phyloP scores from a whole-genome alignment of 2,329 filamentous ascomycete genomes.

The Aspergillus quadrilineatus region DNA sequence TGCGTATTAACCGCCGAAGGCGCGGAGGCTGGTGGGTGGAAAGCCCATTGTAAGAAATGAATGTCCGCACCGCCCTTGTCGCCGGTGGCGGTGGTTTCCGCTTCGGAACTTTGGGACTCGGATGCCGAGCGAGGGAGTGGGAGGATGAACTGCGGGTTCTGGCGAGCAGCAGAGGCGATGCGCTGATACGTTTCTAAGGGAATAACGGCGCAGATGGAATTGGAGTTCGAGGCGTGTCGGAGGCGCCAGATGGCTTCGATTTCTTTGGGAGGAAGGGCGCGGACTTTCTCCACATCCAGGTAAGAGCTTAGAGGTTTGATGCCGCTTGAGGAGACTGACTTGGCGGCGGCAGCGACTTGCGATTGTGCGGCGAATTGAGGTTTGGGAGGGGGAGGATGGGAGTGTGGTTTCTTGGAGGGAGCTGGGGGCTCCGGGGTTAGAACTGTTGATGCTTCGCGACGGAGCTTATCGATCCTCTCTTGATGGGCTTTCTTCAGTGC shows the following conservation, averaged over 20 bases:
- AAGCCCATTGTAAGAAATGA: slow-evolving; percentile 95
- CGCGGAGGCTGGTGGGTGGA: slow-evolving; percentile 61
- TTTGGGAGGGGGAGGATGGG: slow-evolving; percentile 37
- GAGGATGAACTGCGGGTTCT: slow-evolving; percentile 84
- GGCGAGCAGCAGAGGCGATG: slow-evolving; percentile 69
- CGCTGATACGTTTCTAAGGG: slow-evolving; percentile 69
- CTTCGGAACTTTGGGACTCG: slow-evolving; percentile 14
- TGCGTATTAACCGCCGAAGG: slow-evolving; percentile 46
- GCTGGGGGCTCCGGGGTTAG: slow-evolving; percentile 48
- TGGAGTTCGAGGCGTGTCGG: slow-evolving; percentile 70
- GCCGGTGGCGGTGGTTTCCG: slow-evolving; percentile 30
- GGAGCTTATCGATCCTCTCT: slow-evolving; percentile 74
- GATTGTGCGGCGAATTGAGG: slow-evolving; percentile 31
- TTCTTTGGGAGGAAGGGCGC: slow-evolving; percentile 71
- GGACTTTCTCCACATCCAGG: slow-evolving; percentile 77
- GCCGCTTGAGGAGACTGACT: slow-evolving; percentile 42
- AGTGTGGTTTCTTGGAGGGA: slow-evolving; percentile 36
- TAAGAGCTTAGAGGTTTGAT: slow-evolving; percentile 66
- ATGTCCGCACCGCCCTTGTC: slow-evolving; percentile 70
- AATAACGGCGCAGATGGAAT: slow-evolving; percentile 81
- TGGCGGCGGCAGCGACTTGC: slow-evolving; percentile 45
- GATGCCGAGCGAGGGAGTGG: slow-evolving; percentile 61
- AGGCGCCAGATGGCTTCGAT: slow-evolving; percentile 88
- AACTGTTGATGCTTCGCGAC: slow-evolving; percentile 63
- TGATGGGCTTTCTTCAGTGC: slow-evolving; percentile 76